A percentile compares a stretch with the other conserved stretches of the same genome.
Conservation (phyloP, 225 moss, liverwort and hornwort genomes). For the Pseudisothecium myosuroides region DNA sequence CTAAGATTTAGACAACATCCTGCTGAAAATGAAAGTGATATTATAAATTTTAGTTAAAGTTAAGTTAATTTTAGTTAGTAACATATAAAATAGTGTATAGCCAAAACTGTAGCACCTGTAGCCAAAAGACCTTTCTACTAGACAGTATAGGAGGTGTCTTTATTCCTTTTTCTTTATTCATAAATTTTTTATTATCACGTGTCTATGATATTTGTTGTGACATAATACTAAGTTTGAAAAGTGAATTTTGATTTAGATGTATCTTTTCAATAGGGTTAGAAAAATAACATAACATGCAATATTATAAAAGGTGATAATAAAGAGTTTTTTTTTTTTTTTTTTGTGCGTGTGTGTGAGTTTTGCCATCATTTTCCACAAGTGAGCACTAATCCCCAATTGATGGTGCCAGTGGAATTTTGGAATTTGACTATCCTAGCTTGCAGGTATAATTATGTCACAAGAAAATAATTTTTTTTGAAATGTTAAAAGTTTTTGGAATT, state of each 20-base stretch:
- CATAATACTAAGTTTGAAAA: neutral
- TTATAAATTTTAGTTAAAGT: neutral
- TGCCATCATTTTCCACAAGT: neutral
- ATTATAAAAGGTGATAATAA: no score
- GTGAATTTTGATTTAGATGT: neutral
- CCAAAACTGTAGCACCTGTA: no score
- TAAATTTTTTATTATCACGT: neutral
- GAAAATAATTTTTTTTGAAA: neutral
- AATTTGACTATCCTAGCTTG: neutral
- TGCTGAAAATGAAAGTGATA: neutral
- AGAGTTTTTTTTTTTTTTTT: no score
- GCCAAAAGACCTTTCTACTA: no score
- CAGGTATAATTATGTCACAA: neutral
- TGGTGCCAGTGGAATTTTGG: neutral
- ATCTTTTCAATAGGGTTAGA: neutral
- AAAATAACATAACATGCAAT: neutral
- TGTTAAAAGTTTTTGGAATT: neutral
- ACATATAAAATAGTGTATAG: no score
- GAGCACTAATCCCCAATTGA: neutral
- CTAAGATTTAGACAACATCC: neutral
- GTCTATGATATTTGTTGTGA: neutral
- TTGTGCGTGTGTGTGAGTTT: no score
- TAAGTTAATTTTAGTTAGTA: no score
- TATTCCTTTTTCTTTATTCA: fast-evolving
- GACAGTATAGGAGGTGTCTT: neutral